These are phyloP conservation scores for Colletotrichum horii DNA, from an alignment of 2,329 filamentous ascomycete species.

Conservation along the genomic window DNA sequence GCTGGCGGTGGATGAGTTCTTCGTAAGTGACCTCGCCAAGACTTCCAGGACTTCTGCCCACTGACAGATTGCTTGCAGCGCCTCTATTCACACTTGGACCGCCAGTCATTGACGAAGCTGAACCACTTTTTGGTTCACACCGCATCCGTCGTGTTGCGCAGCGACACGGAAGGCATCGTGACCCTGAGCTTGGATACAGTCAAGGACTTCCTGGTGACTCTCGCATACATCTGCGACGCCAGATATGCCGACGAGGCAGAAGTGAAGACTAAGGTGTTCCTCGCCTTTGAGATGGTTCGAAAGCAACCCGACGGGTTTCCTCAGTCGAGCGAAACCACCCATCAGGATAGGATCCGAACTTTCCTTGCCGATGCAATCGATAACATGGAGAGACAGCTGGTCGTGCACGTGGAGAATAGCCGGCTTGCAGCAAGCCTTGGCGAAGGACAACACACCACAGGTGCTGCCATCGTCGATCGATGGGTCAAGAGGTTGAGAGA, in stretches of 20 bases:
- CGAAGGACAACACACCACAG: background rate
- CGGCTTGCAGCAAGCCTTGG: background rate
- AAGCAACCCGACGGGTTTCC: fast-evolving
- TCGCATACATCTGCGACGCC: background rate
- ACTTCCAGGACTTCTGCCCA: background rate
- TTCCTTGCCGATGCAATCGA: background rate
- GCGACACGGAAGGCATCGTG: background rate
- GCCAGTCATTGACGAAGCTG: background rate
- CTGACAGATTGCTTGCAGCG: background rate
- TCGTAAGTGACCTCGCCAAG: background rate
- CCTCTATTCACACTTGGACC: background rate
- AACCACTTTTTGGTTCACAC: background rate
- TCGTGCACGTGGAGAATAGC: background rate
- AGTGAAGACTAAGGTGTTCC: background rate
- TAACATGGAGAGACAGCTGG: background rate
- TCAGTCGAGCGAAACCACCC: background rate
- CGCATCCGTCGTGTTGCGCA: background rate
- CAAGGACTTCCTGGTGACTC: background rate
- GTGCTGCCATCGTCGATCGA: fast-evolving
- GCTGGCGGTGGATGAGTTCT: background rate
- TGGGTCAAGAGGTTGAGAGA: background rate
- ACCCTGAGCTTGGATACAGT: background rate
- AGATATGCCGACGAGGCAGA: background rate
- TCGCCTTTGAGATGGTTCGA: background rate
- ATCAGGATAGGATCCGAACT: fast-evolving